phyloP scores from a whole-genome alignment of 495 filamentous ascomycete genomes.

The Aspergillus leporis region DNA sequence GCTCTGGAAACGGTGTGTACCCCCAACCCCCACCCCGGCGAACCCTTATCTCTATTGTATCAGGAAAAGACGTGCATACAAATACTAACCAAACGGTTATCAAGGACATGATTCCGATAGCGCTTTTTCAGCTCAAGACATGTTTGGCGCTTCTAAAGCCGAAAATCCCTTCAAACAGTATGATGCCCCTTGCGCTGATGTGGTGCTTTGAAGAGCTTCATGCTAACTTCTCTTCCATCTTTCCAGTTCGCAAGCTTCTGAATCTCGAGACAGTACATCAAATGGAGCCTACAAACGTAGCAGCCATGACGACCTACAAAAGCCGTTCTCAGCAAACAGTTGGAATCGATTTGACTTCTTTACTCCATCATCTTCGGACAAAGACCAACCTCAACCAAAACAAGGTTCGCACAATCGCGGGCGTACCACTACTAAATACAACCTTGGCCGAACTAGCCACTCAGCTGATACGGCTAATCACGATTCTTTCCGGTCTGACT shows the following conservation, averaged over 20 bases:
- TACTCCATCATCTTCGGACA: conserved; percentile 32
- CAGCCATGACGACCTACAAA: conserved; percentile 77
- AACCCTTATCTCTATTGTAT: neutral
- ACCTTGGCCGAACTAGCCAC: conserved; percentile 17
- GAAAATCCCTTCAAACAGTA: conserved; percentile 25
- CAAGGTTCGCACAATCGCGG: conserved; percentile 36
- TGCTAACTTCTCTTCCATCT: neutral
- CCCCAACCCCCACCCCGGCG: conserved; percentile 2
- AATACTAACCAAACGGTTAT: conserved; percentile 28
- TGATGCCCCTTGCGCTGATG: neutral
- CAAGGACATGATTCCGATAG: conserved; percentile 44
- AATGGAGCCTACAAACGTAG: conserved; percentile 41
- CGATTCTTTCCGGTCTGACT: conserved; percentile 19
- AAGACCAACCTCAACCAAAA: conserved; percentile 34
- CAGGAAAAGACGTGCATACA: neutral
- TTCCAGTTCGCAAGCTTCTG: neutral
- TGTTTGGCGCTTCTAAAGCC: conserved; percentile 16
- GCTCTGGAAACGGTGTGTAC: conserved; percentile 35
- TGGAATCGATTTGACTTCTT: conserved; percentile 55
- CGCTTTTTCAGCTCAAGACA: conserved; percentile 28
- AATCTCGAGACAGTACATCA: conserved; percentile 3
- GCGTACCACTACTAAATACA: conserved; percentile 24
- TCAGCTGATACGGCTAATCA: conserved; percentile 17
- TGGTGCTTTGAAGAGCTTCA: neutral
- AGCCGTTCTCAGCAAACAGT: conserved; percentile 62